A percentile compares a stretch with the other conserved stretches of the same genome.
Evolutionary conservation across 1,284 basidiomycete genomes (phyloP).

Genomic region (Rhizoctonia solani): DNA sequence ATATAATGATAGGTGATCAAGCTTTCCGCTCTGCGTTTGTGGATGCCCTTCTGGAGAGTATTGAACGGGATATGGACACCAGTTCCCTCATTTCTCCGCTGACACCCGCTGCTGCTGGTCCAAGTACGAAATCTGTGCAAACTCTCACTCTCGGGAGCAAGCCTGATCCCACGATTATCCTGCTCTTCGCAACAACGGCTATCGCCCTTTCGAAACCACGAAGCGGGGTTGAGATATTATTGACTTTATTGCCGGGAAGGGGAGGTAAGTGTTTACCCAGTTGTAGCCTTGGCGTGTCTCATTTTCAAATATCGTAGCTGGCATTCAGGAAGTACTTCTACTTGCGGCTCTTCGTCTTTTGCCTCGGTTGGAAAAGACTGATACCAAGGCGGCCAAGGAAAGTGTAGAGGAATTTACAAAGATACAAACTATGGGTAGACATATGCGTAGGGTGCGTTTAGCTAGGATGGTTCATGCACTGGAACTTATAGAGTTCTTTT

Average conservation of each 20-base stretch:
- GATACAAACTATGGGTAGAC: background rate
- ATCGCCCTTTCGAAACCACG: background rate
- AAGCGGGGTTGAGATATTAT: background rate
- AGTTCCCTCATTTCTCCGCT: background rate
- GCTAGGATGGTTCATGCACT: background rate
- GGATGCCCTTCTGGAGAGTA: background rate
- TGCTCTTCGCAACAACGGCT: conserved; percentile 19
- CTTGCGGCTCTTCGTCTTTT: conserved; percentile 15
- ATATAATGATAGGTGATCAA: conserved; percentile 5
- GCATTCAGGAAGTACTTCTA: conserved; percentile 28
- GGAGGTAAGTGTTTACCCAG: background rate
- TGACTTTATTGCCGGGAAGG: conserved; percentile 2
- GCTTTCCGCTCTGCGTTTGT: conserved; percentile 16
- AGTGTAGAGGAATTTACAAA: conserved; percentile 5
- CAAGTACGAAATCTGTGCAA: background rate
- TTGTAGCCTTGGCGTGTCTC: background rate
- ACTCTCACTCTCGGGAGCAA: background rate
- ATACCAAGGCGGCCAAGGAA: background rate
- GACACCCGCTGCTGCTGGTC: background rate
- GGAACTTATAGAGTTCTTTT: background rate
- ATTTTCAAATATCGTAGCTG: background rate
- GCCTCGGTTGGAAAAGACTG: background rate
- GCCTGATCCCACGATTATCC: background rate
- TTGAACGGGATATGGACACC: background rate
- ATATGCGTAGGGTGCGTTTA: conserved; percentile 13